Conservation (phyloP, 805 yeast species). For the Candida succiphila region DNA sequence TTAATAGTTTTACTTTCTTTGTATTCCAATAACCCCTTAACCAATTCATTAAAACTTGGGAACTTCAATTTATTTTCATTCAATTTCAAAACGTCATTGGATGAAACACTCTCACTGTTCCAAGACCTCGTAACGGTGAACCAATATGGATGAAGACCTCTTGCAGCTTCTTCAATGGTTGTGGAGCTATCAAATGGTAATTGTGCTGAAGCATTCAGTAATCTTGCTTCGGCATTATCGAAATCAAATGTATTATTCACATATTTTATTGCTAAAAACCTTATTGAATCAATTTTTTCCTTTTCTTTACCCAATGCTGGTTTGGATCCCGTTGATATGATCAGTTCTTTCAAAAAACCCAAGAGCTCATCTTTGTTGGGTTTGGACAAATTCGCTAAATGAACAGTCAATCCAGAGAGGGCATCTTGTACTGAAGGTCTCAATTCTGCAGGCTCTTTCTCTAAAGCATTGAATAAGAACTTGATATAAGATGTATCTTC, state of each 20-base stretch:
- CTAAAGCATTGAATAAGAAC: constrained; percentile 63
- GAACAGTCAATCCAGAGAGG: constrained; percentile 46
- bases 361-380: constrained; percentile 29
- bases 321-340: constrained; percentile 5
- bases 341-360: constrained; percentile 23
- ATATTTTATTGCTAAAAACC: constrained; percentile 58
- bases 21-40: constrained; percentile 20
- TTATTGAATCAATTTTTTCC: constrained; percentile 36
- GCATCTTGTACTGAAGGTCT: constrained; percentile 65
- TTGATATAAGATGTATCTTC: constrained; percentile 42
- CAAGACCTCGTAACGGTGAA: too few relatives aligned
- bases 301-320: constrained; percentile 11
- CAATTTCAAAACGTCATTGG: constrained; percentile 26
- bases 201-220: constrained; percentile 54
- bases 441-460: constrained; percentile 52
- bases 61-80: constrained; percentile 32
- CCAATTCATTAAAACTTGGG: constrained; percentile 42
- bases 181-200: constrained; percentile 51
- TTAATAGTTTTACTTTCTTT: constrained; percentile 5
- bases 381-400: constrained; percentile 29
- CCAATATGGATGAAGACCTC: constrained; percentile 82
- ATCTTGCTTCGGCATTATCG: constrained; percentile 54
- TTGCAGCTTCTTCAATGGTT: constrained; percentile 66
- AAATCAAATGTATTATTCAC: constrained; percentile 58
- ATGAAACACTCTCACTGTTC: constrained; percentile 33